Percentiles rank a stretch among this genome's conserved stretches.
These are phyloP conservation scores for Chaetomium strumarium DNA, from an alignment of 2,329 filamentous ascomycete species.

Conservation along the genomic window DNA sequence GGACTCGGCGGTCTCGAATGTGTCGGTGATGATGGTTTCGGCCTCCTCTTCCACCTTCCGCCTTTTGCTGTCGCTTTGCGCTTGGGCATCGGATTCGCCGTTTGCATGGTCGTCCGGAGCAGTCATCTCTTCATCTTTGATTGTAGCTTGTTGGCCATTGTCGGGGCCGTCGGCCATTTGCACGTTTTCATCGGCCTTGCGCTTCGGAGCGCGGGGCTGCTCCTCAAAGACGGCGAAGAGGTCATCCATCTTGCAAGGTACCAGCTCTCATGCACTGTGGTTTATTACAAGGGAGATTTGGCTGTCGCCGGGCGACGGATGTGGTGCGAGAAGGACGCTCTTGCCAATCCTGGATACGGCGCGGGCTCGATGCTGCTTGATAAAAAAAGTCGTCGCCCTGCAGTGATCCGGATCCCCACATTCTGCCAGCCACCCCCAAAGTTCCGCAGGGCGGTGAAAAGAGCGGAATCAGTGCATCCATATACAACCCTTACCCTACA, in stretches of 20 bases:
- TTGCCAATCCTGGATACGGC: too few species aligned
- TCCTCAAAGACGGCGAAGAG: conserved; percentile 80
- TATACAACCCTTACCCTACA: too few species aligned
- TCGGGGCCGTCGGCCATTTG: conserved; percentile 39
- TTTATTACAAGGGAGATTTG: not conserved
- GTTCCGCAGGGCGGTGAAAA: not conserved
- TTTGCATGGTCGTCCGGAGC: conserved; percentile 14
- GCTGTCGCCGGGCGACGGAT: too few species aligned
- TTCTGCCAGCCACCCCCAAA: not conserved
- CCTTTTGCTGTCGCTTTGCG: conserved; percentile 52
- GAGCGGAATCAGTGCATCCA: not conserved
- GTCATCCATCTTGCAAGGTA: conserved; percentile 56
- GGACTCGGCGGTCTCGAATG: conserved; percentile 91
- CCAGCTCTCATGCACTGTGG: conserved; percentile 12
- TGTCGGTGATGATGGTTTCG: conserved; percentile 81
- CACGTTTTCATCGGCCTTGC: conserved; percentile 32
- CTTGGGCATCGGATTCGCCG: conserved; percentile 24
- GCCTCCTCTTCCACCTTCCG: conserved; percentile 57
- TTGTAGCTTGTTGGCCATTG: conserved; percentile 30
- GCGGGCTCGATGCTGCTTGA: not conserved
- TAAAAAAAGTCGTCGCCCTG: not conserved
- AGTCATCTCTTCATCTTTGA: conserved; percentile 34
- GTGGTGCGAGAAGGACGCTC: too few species aligned
- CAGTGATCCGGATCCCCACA: not conserved
- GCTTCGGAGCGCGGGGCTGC: conserved; percentile 46